These are phyloP conservation scores for Wakefieldia striispora DNA, from an alignment of 768 basidiomycete genomes.

Conservation along the genomic window DNA sequence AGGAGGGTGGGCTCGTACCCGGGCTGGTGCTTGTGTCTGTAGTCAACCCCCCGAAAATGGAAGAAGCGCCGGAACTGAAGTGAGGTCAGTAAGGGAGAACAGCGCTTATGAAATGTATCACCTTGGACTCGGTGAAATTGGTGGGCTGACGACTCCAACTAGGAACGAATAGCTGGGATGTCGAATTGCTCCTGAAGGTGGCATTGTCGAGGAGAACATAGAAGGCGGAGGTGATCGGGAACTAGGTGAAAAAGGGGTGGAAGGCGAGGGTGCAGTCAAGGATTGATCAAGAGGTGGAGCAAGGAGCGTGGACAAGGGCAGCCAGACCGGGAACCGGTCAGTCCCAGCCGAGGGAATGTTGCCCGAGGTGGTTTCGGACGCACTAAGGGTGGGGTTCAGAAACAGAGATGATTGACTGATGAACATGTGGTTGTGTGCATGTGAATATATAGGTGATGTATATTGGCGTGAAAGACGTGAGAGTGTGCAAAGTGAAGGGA, in stretches of 20 bases:
- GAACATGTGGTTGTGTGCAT: slow-evolving; percentile 31
- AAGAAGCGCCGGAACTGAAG: slow-evolving; percentile 1
- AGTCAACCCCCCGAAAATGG: background rate
- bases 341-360: slow-evolving; percentile 5
- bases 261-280: slow-evolving; percentile 1
- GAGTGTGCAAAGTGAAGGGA: slow-evolving; percentile 15
- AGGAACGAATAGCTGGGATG: background rate
- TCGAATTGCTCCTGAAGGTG: background rate
- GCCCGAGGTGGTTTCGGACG: slow-evolving; percentile 9
- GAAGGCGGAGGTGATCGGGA: slow-evolving; percentile 2
- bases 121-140: slow-evolving; percentile 9
- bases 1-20: slow-evolving; percentile 20
- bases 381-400: slow-evolving; percentile 14
- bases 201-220: slow-evolving; percentile 1
- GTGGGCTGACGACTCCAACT: background rate
- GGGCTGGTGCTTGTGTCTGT: slow-evolving; percentile 8
- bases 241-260: background rate
- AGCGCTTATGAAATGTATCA: background rate
- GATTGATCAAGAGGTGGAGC: slow-evolving; percentile 7
- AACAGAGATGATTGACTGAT: slow-evolving; percentile 17
- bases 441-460: slow-evolving; percentile 21
- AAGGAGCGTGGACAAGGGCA: slow-evolving; percentile 19
- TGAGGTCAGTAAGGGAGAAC: slow-evolving; percentile 2
- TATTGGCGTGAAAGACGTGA: slow-evolving; percentile 25
- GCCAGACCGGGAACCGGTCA: slow-evolving; percentile 11